phyloP scores from a whole-genome alignment of 2,329 filamentous ascomycete genomes.

The Trichoderma oligosporum region DNA sequence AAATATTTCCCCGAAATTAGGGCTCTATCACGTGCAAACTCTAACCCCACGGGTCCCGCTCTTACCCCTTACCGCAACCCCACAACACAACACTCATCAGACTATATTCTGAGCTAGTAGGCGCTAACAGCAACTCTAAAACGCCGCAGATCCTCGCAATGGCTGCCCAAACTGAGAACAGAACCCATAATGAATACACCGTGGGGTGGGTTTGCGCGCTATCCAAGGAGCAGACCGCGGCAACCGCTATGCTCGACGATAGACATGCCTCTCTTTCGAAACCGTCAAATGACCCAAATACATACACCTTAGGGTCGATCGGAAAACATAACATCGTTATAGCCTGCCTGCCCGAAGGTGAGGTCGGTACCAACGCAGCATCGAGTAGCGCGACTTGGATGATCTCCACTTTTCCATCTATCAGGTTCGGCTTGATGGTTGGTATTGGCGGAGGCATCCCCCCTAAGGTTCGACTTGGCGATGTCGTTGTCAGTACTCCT shows the following conservation, averaged over 20 bases:
- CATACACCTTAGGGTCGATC: neutral
- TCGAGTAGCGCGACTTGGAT: neutral
- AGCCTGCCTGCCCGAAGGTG: neutral
- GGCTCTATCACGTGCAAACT: too few relatives aligned
- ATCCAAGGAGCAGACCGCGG: neutral
- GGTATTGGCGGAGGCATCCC: neutral
- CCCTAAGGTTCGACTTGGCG: neutral
- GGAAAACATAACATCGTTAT: neutral
- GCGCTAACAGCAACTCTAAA: too few relatives aligned
- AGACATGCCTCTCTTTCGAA: neutral
- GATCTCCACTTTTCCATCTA: neutral
- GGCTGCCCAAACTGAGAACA: too few relatives aligned
- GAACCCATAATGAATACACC: too few relatives aligned
- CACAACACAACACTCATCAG: too few relatives aligned
- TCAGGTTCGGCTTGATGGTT: neutral
- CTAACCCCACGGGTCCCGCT: too few relatives aligned
- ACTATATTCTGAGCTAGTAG: too few relatives aligned
- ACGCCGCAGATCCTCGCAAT: too few relatives aligned
- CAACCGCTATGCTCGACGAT: neutral
- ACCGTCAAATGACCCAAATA: neutral
- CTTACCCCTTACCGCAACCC: too few relatives aligned
- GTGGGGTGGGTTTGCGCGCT: neutral
- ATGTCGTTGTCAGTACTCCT: neutral
- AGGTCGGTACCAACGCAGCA: neutral
- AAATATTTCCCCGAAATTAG: too few relatives aligned